Evolutionary conservation across 768 basidiomycete genomes (phyloP).

Genomic region (Phallus indusiatus): DNA sequence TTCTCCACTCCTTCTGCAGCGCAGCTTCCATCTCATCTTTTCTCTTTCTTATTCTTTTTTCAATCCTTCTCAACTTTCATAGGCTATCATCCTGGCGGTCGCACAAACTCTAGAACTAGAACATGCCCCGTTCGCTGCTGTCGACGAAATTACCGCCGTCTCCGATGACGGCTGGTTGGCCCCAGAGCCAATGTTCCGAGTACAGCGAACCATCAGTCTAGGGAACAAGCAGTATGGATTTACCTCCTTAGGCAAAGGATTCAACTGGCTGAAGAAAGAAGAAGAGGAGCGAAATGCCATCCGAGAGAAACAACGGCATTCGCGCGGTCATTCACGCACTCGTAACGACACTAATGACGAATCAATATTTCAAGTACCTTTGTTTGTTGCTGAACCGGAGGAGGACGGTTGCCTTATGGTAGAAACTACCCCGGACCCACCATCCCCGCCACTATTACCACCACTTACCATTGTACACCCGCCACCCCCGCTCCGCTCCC

Average conservation of each 20-base stretch:
- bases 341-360: conserved; percentile 5
- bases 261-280: conserved; percentile 53
- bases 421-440: conserved; percentile 14
- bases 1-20: background rate
- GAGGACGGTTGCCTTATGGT: background rate
- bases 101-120: conserved; percentile 1
- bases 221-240: conserved; percentile 72
- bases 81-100: conserved; percentile 4
- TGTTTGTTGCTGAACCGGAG: background rate
- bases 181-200: conserved; percentile 30
- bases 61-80: background rate
- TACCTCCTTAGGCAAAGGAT: conserved; percentile 75
- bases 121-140: background rate
- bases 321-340: background rate
- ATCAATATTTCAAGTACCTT: conserved; percentile 8
- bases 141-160: background rate
- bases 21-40: background rate
- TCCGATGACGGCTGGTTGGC: conserved; percentile 43
- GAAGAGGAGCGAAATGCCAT: conserved; percentile 20
- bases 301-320: background rate
- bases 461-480: conserved; percentile 15
- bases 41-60: background rate
- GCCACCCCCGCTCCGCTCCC: conserved; percentile 16
- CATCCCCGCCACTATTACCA: conserved; percentile 21
- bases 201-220: conserved; percentile 57